Percentiles rank a stretch among this genome's conserved stretches.
Conservation (phyloP, 208 protist species). For the Vickermania ingenoplastis region DNA sequence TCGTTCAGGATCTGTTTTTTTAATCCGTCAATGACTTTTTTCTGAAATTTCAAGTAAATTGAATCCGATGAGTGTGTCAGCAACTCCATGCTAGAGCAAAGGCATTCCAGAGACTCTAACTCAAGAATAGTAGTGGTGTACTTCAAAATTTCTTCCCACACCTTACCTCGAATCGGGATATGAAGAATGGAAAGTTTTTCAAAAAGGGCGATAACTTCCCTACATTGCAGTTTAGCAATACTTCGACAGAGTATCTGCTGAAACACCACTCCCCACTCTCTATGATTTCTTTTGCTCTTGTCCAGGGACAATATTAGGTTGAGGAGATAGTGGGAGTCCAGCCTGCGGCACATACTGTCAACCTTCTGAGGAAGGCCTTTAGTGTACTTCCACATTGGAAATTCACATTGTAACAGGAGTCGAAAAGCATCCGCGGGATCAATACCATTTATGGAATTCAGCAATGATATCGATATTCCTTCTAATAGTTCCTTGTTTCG, state of each 20-base stretch:
- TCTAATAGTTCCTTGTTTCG: neutral
- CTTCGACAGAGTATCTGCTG: neutral
- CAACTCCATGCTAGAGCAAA: no score
- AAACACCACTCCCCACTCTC: neutral
- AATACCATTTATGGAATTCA: neutral
- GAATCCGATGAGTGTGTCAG: no score
- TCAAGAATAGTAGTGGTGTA: no score
- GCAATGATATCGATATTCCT: neutral
- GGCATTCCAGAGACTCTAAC: no score
- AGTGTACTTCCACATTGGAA: neutral
- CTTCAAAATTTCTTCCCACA: neutral
- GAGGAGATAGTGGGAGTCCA: neutral
- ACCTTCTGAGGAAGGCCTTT: neutral
- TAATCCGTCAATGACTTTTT: no score
- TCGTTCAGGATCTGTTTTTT: no score
- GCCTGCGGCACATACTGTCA: neutral
- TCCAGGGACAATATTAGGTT: neutral
- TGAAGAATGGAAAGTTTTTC: neutral
- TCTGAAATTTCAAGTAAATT: no score
- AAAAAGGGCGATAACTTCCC: neutral
- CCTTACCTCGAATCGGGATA: neutral
- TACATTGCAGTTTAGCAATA: neutral
- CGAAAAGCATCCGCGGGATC: neutral
- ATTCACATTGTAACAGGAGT: neutral
- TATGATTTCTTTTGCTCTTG: neutral